Evolutionary conservation across 2,329 filamentous ascomycete genomes (phyloP).

Genomic region (Aspergillus udagawae): DNA sequence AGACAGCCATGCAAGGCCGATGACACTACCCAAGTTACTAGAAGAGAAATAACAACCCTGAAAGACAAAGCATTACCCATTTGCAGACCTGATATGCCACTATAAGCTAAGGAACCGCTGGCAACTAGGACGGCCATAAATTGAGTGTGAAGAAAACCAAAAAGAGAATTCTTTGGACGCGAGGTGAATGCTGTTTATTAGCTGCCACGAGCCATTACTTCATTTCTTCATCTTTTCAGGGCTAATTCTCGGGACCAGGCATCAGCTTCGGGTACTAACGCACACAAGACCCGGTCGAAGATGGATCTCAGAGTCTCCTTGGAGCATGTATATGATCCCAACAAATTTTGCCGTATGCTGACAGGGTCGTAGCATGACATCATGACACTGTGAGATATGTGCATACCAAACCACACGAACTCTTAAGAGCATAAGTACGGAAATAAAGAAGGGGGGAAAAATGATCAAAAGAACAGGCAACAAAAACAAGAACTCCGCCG

Average conservation of each 20-base stretch:
- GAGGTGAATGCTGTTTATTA: background rate
- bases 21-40: background rate
- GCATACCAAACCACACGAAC: constrained; percentile 8
- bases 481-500: background rate
- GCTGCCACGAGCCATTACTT: background rate
- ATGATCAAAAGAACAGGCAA: background rate
- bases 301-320: background rate
- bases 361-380: constrained; percentile 19
- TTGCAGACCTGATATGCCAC: background rate
- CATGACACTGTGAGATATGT: constrained; percentile 27
- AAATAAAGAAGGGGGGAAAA: constrained; percentile 1
- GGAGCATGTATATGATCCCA: constrained; percentile 5
- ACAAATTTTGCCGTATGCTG: constrained; percentile 10
- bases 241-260: background rate
- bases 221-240: background rate
- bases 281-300: no score
- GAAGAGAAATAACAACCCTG: background rate
- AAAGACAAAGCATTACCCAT: background rate
- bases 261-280: background rate
- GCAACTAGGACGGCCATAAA: background rate
- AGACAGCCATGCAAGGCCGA: background rate
- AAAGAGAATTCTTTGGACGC: background rate
- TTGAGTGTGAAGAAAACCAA: background rate
- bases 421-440: background rate
- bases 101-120: background rate